Base-by-base conservation (phyloP, 768 basidiomycete genomes). In the Pulveroboletus sp. region DNA sequence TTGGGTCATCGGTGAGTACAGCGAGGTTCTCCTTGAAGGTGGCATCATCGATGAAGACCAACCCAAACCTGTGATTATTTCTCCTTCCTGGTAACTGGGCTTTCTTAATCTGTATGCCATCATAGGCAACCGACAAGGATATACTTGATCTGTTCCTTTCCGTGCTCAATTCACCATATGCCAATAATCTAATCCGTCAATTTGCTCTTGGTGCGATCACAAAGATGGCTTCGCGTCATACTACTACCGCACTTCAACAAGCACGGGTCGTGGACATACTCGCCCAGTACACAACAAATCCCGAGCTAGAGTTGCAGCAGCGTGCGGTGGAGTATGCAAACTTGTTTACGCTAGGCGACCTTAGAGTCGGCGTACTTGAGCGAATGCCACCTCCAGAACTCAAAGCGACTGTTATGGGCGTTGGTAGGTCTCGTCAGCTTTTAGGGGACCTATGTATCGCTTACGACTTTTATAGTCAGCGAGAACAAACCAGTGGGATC, bases 341-440 rank as follows among this genome's bases (percentile, higher is more conserved):
- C 58, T 66, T 99, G 57, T 92, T 91, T 64, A 81, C 77, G 27
- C 70, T 91, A 8, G 85, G 85, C 6, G 83, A 88, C n/a, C 71
- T 89, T 18, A 76, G 81, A 51, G 76, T 78, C 8, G 96, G 95
- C 33, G 93, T 99, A 1, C 68, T 98, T 52, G 96, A 99, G 72
- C 81, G 93, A 48, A 99, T 99, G 96, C 96, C 96, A n/a, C 89
- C 92, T 6, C 96, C 96, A 2, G 96, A 99, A 67, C 71, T 98
- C 56, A 96, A 94, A 71, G 86, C 89, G n/a, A 97, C 95, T 3
- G 89, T 98, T 2, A 88, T 95, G 78, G 96, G 92, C 40, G 79
- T 87, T 52, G 89, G 93, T 94, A 57, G 56, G 81, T 71, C 35
- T 32, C 11, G 6, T 47, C 24, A 0, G 38, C 26, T 26, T 24